Base-by-base conservation (phyloP, 495 filamentous ascomycete genomes). In the Tirmania nivea region DNA sequence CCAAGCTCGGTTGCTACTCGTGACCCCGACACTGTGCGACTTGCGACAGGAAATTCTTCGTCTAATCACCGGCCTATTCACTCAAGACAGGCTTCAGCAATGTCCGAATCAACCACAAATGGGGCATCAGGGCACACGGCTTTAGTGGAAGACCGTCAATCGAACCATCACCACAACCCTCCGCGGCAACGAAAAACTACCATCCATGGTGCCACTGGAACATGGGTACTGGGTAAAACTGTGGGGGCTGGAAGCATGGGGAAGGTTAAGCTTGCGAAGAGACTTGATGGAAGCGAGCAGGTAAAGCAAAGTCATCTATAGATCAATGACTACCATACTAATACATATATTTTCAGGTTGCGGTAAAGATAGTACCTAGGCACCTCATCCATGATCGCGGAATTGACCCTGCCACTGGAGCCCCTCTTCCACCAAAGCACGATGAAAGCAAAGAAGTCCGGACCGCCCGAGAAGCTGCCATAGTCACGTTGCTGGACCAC, bases 181-280 rank as follows among this genome's bases (percentile, higher is more conserved):
- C 60, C 62, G 11, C 53, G 52, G 34, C 35, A 61, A 14, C 53
- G 59, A 51, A 64, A 64, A 49, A 64, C 62, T 12, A 64, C 62
- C 20, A 65, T 65, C 21, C 56, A 59, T 31, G 62, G 62, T 17
- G 54, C 59, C 20, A 64, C 56, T 35, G 76, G 52, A 70, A 78
- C 56, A 68, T 99, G 88, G 83, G 75, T 84, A 25, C 73, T 99
- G 49, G 90, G 89, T 19, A 96, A 99, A 72, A 99, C 90, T 3
- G 90, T 99, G 55, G 90, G 90, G 49, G 86, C 88, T 53, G 90
- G 90, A 10, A 95, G 89, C 65, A 99, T 99, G 90, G 86, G 86
- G 25, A 92, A 93, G 67, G 86, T 93, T 37, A 93, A 93, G 67
- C 69, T 93, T 52, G 86, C 86, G 14, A 83, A 80, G 58, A 86